Evolutionary conservation across 305 asterid genomes (phyloP).

Genomic region (Solanum hybrid): DNA sequence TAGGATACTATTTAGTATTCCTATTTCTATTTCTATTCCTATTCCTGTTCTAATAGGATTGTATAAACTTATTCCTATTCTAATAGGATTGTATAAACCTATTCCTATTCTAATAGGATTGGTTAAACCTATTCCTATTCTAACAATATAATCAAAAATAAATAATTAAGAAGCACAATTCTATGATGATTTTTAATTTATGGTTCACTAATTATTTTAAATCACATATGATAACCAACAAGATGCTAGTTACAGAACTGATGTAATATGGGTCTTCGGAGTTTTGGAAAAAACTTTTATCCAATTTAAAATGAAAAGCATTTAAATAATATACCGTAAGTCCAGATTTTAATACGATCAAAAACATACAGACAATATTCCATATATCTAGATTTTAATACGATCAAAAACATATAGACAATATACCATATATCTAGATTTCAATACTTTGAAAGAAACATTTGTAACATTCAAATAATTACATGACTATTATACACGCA

Average conservation of each 20-base stretch:
- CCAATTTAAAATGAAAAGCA: neutral
- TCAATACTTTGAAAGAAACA: neutral
- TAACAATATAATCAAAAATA: neutral
- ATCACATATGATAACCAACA: neutral
- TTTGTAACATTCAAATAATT: neutral
- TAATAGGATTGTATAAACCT: no score
- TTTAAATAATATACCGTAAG: neutral
- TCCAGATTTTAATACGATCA: neutral
- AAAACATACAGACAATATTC: neutral
- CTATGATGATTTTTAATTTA: neutral
- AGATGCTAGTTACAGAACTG: neutral
- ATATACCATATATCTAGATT: neutral
- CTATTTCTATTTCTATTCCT: no score
- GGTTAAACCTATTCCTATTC: no score
- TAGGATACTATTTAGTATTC: no score
- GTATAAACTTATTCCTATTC: no score
- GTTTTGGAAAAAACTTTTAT: neutral
- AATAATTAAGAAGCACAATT: neutral
- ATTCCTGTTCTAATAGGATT: no score
- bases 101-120: no score
- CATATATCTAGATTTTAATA: neutral
- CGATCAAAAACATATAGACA: neutral
- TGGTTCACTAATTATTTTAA: neutral
- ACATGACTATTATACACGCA: neutral
- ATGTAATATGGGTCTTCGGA: neutral